phyloP scores from a whole-genome alignment of 495 filamentous ascomycete species.

The Tuber melanosporum region DNA sequence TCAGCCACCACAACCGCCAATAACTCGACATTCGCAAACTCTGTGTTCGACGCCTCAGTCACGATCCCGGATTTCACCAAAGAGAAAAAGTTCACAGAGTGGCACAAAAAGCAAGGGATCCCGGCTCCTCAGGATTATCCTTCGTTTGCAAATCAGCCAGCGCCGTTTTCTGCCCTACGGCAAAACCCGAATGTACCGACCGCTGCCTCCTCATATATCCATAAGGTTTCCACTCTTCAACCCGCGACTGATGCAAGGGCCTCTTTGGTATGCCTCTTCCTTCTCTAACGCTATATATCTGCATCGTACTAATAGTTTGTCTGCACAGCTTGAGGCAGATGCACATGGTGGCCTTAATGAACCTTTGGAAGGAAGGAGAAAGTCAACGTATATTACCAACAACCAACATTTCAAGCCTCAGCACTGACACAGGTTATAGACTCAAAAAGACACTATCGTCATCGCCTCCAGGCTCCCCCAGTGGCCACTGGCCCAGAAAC shows the following conservation, averaged over 20 bases:
- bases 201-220: conserved; percentile 39
- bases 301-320: neutral
- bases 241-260: conserved; percentile 20
- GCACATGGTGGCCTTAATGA: conserved; percentile 13
- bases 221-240: conserved; percentile 37
- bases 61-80: conserved; percentile 31
- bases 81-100: conserved; percentile 38
- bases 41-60: conserved; percentile 10
- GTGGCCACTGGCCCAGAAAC: conserved; percentile 36
- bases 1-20: conserved; percentile 15
- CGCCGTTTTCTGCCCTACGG: conserved; percentile 33
- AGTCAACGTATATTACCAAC: conserved; percentile 27
- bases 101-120: conserved; percentile 39
- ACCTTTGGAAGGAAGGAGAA: conserved; percentile 34
- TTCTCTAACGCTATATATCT: neutral
- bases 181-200: conserved; percentile 36
- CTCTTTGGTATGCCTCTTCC: conserved; percentile 24
- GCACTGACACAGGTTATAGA: conserved; percentile 13
- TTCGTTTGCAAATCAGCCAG: conserved; percentile 32
- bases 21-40: conserved; percentile 22
- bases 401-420: conserved; percentile 1
- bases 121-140: conserved; percentile 37
- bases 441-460: conserved; percentile 27
- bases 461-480: conserved; percentile 32
- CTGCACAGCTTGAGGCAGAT: neutral